Base-by-base conservation (phyloP, 2,329 filamentous ascomycete species). In the Rhexocercosporidium sp. region DNA sequence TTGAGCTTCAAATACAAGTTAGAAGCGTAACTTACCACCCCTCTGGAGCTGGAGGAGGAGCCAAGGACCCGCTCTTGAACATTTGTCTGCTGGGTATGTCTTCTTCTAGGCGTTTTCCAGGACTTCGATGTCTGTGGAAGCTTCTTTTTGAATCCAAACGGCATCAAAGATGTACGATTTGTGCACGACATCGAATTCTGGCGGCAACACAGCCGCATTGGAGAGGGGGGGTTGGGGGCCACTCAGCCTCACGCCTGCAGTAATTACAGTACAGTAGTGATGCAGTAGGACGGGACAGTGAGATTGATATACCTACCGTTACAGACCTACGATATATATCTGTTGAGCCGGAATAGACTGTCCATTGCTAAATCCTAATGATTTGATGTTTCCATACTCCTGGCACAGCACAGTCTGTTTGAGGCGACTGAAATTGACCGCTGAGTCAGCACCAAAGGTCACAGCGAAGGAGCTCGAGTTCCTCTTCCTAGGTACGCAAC, bases 231-330 rank as follows among this genome's bases (percentile, higher is more conserved):
- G 31, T 56, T 34, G 51, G 51, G 51, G 51, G 51, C 51, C 51
- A 29, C n/a, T 56, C 51, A 56, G 51, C 51, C 49, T 29, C 18
- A 29, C 29, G 31, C 31, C 51, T 54, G 29, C 51, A 56, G 51
- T 37, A 56, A 18, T n/a, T n/a, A n/a, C n/a, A n/a, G n/a, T n/a
- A n/a, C n/a, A n/a, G n/a, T n/a, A n/a, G n/a, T n/a, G n/a, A n/a
- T n/a, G n/a, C n/a, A n/a, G n/a, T n/a, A n/a, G n/a, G n/a, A 22
- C 18, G 46, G 12, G 8, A 56, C 29, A n/a, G 37, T 37, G 51
- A 3, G 16, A n/a, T 18, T 16, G 41, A 3, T 1, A 37, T 11
- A 34, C 31, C 12, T 56, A 56, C 51, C 18, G 18, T 37, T n/a
- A 14, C 31, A 14, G 12, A 56, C 51, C n/a, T 44, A 44, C 41